Percentiles rank a stretch among this genome's conserved stretches.
phyloP scores from a whole-genome alignment of 2,329 filamentous ascomycete genomes.

The Tolypocladium album region DNA sequence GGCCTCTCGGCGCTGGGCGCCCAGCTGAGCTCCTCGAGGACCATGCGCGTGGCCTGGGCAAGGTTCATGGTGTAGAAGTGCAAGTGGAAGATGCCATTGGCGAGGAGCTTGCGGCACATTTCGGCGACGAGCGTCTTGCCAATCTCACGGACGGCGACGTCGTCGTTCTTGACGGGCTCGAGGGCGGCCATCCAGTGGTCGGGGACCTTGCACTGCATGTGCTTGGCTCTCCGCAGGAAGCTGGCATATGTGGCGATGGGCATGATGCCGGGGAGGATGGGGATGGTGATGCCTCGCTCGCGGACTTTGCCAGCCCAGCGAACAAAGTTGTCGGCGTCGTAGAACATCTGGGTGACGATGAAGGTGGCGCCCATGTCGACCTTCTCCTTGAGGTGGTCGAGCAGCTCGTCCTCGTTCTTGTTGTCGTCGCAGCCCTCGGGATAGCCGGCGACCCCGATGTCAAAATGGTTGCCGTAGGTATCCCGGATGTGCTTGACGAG shows the following conservation, averaged over 20 bases:
- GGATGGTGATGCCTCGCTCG: conserved; percentile 70
- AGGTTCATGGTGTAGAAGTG: conserved; percentile 99
- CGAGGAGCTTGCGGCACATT: conserved; percentile 79
- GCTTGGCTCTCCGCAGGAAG: conserved; percentile 80
- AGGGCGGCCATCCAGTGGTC: conserved; percentile 69
- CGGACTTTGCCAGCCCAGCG: conserved; percentile 82
- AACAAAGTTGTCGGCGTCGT: conserved; percentile 91
- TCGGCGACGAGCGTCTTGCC: conserved; percentile 80
- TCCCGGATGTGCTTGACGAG: conserved; percentile 74
- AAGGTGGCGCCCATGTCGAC: conserved; percentile 89
- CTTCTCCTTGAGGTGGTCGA: conserved; percentile 94
- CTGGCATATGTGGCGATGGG: conserved; percentile 86
- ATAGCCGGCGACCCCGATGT: conserved; percentile 95
- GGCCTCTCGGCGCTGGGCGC: conserved; percentile 69
- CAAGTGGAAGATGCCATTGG: conserved; percentile 72
- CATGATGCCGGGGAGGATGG: conserved; percentile 83
- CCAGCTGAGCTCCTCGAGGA: conserved; percentile 80
- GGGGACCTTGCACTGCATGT: conserved; percentile 81
- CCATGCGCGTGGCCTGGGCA: conserved; percentile 84
- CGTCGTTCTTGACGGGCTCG: conserved; percentile 94
- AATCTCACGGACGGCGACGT: conserved; percentile 80
- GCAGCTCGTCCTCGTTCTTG: conserved; percentile 69
- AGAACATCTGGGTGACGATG: conserved; percentile 99
- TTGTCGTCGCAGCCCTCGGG: conserved; percentile 94
- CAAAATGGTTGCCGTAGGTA: conserved; percentile 66